Conservation (phyloP, 2,329 filamentous ascomycete genomes). For the Trichoderma hamatum region DNA sequence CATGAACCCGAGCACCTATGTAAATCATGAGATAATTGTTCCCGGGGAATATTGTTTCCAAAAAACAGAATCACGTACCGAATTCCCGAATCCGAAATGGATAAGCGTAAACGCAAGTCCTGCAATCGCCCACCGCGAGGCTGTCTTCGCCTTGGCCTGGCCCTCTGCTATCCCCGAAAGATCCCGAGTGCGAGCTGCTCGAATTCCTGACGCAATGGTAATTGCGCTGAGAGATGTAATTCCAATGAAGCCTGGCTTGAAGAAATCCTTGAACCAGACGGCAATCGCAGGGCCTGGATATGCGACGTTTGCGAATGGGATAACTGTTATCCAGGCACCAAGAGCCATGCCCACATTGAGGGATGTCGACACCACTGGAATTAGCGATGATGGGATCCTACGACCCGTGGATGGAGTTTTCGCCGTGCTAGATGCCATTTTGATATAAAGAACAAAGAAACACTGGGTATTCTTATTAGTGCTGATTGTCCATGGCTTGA, state of each 20-base stretch:
- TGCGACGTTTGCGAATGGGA: conserved; percentile 22
- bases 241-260: conserved; percentile 29
- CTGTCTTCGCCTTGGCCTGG: conserved; percentile 6
- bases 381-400: conserved; percentile 3
- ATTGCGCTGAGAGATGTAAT: conserved; percentile 27
- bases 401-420: background rate
- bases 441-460: background rate
- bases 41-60: background rate
- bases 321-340: conserved; percentile 28
- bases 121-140: conserved; percentile 18
- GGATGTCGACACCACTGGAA: conserved; percentile 17
- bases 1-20: conserved; percentile 21
- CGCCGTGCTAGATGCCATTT: background rate
- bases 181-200: conserved; percentile 8
- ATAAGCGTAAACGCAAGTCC: conserved; percentile 21
- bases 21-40: background rate
- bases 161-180: background rate
- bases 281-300: conserved; percentile 29
- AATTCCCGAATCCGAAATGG: conserved; percentile 24
- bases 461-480: background rate
- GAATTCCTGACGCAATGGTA: conserved; percentile 22
- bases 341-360: conserved; percentile 27
- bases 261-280: conserved; percentile 29
- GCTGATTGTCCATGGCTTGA: background rate
- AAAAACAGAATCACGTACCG: background rate